Base-by-base conservation (phyloP, 768 basidiomycete species). In the Heimioporus sp. region DNA sequence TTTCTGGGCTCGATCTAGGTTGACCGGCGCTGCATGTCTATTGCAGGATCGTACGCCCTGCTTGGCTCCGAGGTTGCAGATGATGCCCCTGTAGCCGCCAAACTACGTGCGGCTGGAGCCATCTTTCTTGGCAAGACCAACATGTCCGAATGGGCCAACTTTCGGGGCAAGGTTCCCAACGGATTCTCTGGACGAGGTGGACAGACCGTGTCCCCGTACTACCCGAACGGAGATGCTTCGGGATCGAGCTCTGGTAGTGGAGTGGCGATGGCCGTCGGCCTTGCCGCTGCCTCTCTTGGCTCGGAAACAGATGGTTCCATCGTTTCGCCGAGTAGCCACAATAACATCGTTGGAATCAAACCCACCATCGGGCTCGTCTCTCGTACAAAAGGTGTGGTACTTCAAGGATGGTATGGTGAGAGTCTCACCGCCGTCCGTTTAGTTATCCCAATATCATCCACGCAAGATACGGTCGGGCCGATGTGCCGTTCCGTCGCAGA, bases 381-480 rank as follows among this genome's bases (percentile, higher is more conserved):
- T 45, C 63, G 73, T 11, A 60, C 66, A 4, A 71, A 66, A 47
- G 74, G 72, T 72, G 53, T 47, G 60, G 0, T 20, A 47, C 16
- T 12, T 10, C 39, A 2, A 42, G 10, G 10, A 5, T 16, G 21
- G 38, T 1, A 3, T 40, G 15, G 16, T 7, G 13, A 15, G 38
- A 41, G 5, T 3, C 5, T 30, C 19, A 13, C 37, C 46, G 9
- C n/a, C 2, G 0, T 10, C 21, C 31, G 37, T 31, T 7, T 49
- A 82, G 82, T 83, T 16, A 69, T 84, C 15, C 83, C 83, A 2
- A 80, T 81, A 19, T 82, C 80, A 1, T 66, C 64, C 11, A 73
- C 81, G 54, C 82, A 83, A 62, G 84, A 84, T 59, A 79, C 83
- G 4, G 71, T 79, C 4, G 84, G 83, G 0, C 81, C 83, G 0